Evolutionary conservation across 78 protist genomes (phyloP).

Genomic region (Salpingoeca rosetta): DNA sequence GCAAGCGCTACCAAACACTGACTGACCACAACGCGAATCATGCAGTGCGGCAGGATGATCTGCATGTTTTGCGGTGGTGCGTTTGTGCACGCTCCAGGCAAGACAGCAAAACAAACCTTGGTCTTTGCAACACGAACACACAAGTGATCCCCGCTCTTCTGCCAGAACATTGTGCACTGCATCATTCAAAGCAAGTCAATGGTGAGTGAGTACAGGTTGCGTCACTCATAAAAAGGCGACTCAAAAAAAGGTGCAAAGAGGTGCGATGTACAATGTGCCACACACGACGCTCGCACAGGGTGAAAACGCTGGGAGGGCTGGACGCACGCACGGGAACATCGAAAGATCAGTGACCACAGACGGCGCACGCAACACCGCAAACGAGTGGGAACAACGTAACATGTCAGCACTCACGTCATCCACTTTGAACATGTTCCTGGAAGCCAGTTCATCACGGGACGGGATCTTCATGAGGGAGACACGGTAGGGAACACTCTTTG

Average conservation of each 20-base stretch:
- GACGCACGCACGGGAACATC: too few relatives aligned
- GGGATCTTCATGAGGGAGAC: constrained; percentile 54
- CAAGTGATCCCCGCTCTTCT: constrained; percentile 64
- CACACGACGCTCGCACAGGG: too few relatives aligned
- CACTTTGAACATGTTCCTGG: constrained; percentile 66
- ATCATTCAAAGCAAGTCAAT: too few relatives aligned
- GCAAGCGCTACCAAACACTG: constrained; percentile 18
- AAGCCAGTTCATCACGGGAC: constrained; percentile 22
- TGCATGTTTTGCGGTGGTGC: too few relatives aligned
- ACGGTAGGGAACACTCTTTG: constrained; percentile 46
- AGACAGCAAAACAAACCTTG: constrained; percentile 31
- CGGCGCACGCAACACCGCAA: not conserved
- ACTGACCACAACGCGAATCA: constrained; percentile 34
- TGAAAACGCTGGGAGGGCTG: too few relatives aligned
- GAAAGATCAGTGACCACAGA: too few relatives aligned
- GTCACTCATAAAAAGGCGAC: too few relatives aligned
- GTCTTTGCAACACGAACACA: constrained; percentile 59
- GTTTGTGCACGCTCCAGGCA: too few relatives aligned
- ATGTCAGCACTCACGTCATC: not conserved
- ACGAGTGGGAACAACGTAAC: not conserved
- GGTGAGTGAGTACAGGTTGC: too few relatives aligned
- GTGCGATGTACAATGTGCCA: too few relatives aligned
- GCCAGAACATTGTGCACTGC: constrained; percentile 67
- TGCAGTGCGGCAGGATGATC: constrained; percentile 71
- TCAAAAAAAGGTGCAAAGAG: too few relatives aligned